These are phyloP conservation scores for Aspergillus oerlinghausenensis DNA, from an alignment of 2,329 filamentous ascomycete species.

Conservation along the genomic window DNA sequence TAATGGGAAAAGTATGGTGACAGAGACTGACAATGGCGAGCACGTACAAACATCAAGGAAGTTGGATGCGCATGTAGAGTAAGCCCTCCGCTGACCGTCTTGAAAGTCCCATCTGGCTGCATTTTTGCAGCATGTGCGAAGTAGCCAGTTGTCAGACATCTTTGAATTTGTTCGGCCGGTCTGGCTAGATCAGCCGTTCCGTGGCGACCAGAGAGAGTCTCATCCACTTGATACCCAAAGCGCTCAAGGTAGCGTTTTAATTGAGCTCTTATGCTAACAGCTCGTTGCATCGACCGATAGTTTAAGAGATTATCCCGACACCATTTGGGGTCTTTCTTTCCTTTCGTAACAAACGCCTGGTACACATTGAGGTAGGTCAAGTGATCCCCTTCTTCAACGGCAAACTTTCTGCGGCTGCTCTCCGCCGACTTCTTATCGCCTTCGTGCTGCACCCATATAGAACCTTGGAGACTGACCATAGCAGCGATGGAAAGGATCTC, in stretches of 20 bases:
- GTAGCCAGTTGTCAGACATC: slow-evolving; percentile 83
- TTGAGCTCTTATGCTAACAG: slow-evolving; percentile 81
- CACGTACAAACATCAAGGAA: slow-evolving; percentile 76
- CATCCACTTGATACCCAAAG: slow-evolving; percentile 68
- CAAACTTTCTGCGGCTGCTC: slow-evolving; percentile 71
- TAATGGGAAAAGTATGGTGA: background rate
- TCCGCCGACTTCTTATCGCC: slow-evolving; percentile 73
- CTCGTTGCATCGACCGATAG: slow-evolving; percentile 75
- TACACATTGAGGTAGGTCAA: slow-evolving; percentile 92
- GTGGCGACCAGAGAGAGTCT: slow-evolving; percentile 45
- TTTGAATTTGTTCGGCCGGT: slow-evolving; percentile 68
- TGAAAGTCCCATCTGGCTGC: slow-evolving; percentile 88
- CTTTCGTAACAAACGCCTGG: slow-evolving; percentile 76
- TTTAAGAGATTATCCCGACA: slow-evolving; percentile 84
- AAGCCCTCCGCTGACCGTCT: slow-evolving; percentile 73
- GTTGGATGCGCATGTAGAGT: slow-evolving; percentile 84
- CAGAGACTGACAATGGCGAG: background rate
- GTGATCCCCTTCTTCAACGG: slow-evolving; percentile 90
- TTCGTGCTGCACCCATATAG: slow-evolving; percentile 76
- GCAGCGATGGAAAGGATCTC: slow-evolving; percentile 90
- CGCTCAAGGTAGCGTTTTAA: slow-evolving; percentile 81
- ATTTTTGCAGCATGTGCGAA: slow-evolving; percentile 92
- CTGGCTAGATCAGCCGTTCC: slow-evolving; percentile 33
- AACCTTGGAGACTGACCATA: slow-evolving; percentile 83
- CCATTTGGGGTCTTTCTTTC: slow-evolving; percentile 78